Base-by-base conservation (phyloP, 805 yeast genomes). In the Candida fluviatilis region DNA sequence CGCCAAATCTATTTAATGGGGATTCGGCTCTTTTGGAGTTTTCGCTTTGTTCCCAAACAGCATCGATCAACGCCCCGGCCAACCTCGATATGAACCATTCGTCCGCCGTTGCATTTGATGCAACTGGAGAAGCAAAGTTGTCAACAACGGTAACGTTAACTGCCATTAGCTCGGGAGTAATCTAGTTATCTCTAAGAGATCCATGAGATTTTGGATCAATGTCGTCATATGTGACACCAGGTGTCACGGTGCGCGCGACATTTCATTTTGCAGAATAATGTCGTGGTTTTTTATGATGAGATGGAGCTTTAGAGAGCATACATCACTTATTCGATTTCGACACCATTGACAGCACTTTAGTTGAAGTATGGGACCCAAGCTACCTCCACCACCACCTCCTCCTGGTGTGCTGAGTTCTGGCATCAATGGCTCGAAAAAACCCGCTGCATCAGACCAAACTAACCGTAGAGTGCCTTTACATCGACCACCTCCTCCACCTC, bases 311-410 rank as follows among this genome's bases (percentile, higher is more conserved):
- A 6, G 10, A 21, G 10, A 10, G 8, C 10, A 21, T 21, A 21
- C 24, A 6, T 21, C 24, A 21, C 8, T 21, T 6, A 6, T 6
- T 6, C 24, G 10, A 10, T 21, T 21, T 6, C 24, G 24, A 21
- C 10, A 6, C 24, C 24, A 21, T 21, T 21, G 24, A 21, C 6
- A 6, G 6, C 24, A 21, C 6, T 21, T 6, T 26, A 26, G 7
- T 14, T 12, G 7, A 27, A 30, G 26, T 31, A 41, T 46, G 52
- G 51, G 51, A 21, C 42, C 48, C 14, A 45, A 48, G 31, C 35
- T 52, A 31, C 54, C 55, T 5, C 60, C 62, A 4, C 62, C 64
- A 2, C 71, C 71, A 19, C 69, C 70, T 1, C 66, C 68, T 2
- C 61, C 69, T 4, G 51, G 54, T 21, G 29, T 26, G 29, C 29